These are phyloP conservation scores for Chlamydomonas incerta DNA, from an alignment of 139 green algal genomes.

Conservation along the genomic window DNA sequence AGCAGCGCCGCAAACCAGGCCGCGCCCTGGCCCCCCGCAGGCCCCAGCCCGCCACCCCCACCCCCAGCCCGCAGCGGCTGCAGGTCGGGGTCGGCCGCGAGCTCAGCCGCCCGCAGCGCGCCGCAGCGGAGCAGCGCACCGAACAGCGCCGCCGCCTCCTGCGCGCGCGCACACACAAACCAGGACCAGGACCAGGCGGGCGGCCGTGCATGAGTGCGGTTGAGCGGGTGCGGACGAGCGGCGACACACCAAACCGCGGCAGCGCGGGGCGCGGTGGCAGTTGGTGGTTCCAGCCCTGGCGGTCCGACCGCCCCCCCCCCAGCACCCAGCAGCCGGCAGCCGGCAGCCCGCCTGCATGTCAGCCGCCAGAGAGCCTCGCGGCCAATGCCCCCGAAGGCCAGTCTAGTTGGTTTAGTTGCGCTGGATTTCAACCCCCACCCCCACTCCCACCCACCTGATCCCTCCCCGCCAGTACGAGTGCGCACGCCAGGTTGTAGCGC, in stretches of 20 bases:
- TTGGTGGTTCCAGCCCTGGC: too few relatives aligned
- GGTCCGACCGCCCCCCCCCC: too few relatives aligned
- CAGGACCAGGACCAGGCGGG: too few relatives aligned
- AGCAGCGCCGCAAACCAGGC: too few relatives aligned
- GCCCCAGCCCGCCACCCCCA: too few relatives aligned
- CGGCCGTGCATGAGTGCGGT: too few relatives aligned
- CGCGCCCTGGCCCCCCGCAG: too few relatives aligned
- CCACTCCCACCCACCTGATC: constrained; percentile 20
- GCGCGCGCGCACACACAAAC: background rate
- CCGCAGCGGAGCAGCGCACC: constrained; percentile 34
- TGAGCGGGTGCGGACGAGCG: too few relatives aligned
- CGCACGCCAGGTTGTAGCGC: constrained; percentile 74
- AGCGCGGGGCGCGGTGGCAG: too few relatives aligned
- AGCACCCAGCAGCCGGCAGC: too few relatives aligned
- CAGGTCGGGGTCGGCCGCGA: constrained; percentile 44
- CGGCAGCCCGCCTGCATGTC: background rate
- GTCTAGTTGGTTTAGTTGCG: too few relatives aligned
- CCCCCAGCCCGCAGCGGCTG: background rate
- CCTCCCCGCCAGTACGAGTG: constrained; percentile 41
- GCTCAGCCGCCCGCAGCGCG: constrained; percentile 10
- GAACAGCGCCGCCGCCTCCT: constrained; percentile 43
- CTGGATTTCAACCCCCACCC: background rate
- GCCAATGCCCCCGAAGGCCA: background rate
- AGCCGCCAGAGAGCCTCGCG: background rate
- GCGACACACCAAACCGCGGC: too few relatives aligned